Evolutionary conservation across 345 rosid genomes (phyloP).

Genomic region (Aquilaria yunnanensis): DNA sequence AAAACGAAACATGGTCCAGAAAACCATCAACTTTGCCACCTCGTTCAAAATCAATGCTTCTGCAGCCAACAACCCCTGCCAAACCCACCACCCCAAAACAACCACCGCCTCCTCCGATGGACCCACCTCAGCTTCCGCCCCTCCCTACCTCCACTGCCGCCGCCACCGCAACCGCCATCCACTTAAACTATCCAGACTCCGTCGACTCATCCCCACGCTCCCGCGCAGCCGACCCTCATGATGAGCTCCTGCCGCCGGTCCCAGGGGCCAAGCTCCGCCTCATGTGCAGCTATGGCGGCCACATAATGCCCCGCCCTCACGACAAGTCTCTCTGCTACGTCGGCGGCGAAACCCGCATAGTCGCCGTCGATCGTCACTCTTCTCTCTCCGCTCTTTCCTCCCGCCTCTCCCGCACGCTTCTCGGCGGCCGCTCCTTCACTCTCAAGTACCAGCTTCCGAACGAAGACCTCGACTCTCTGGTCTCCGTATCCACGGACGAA

Average conservation of each 20-base stretch:
- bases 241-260: constrained; percentile 43
- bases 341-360: constrained; percentile 66
- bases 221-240: constrained; percentile 10
- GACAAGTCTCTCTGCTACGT: constrained; percentile 71
- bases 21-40: no score
- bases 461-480: constrained; percentile 86
- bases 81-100: constrained; percentile 2
- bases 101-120: constrained; percentile 19
- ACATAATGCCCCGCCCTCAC: constrained; percentile 88
- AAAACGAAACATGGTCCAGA: no score
- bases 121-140: constrained; percentile 32
- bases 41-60: not conserved
- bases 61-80: not conserved
- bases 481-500: constrained; percentile 67
- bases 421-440: constrained; percentile 58
- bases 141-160: constrained; percentile 16
- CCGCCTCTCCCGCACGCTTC: constrained; percentile 62
- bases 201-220: constrained; percentile 55
- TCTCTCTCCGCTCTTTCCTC: constrained; percentile 40
- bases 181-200: constrained; percentile 27
- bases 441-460: constrained; percentile 82
- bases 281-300: constrained; percentile 88
- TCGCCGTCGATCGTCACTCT: constrained; percentile 59
- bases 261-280: constrained; percentile 72
- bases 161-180: constrained; percentile 19